Conservation (phyloP, 2,329 filamentous ascomycete genomes). For the Diplodia scrobiculata region DNA sequence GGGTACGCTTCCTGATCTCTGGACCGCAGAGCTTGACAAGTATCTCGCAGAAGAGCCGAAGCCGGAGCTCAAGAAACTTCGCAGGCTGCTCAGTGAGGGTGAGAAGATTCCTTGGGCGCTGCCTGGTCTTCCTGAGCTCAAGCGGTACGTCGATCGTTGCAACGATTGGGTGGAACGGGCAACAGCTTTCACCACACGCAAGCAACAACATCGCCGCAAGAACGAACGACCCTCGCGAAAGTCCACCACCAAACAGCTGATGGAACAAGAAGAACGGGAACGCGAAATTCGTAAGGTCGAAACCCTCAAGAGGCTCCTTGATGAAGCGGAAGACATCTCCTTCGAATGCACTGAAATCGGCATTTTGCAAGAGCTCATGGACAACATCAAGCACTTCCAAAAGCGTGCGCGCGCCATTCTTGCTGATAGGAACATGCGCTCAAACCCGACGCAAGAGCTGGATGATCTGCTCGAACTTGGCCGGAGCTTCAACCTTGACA, state of each 20-base stretch:
- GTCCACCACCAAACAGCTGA: conserved; percentile 66
- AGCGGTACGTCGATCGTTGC: conserved; percentile 89
- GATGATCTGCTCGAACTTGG: conserved; percentile 91
- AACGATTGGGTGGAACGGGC: conserved; percentile 98
- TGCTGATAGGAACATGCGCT: conserved; percentile 28
- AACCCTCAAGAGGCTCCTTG: conserved; percentile 82
- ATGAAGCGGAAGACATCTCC: conserved; percentile 79
- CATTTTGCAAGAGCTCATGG: conserved; percentile 79
- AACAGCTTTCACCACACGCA: conserved; percentile 91
- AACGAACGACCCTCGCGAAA: conserved; percentile 85
- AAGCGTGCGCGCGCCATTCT: conserved; percentile 68
- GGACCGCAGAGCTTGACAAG: conserved; percentile 87
- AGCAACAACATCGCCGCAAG: conserved; percentile 95
- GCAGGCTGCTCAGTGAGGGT: conserved; percentile 83
- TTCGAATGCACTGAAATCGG: conserved; percentile 93
- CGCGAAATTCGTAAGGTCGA: conserved; percentile 84
- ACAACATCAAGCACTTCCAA: conserved; percentile 83
- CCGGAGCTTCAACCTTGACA: conserved; percentile 85
- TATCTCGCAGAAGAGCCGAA: conserved; percentile 79
- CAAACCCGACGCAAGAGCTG: conserved; percentile 51
- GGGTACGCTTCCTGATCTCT: conserved; percentile 78
- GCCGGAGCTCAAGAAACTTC: conserved; percentile 82
- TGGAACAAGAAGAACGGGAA: conserved; percentile 80
- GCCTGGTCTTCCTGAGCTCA: conserved; percentile 76
- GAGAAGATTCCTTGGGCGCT: conserved; percentile 94